Evolutionary conservation across 768 basidiomycete species (phyloP).

Genomic region (Mycena chlorophos): DNA sequence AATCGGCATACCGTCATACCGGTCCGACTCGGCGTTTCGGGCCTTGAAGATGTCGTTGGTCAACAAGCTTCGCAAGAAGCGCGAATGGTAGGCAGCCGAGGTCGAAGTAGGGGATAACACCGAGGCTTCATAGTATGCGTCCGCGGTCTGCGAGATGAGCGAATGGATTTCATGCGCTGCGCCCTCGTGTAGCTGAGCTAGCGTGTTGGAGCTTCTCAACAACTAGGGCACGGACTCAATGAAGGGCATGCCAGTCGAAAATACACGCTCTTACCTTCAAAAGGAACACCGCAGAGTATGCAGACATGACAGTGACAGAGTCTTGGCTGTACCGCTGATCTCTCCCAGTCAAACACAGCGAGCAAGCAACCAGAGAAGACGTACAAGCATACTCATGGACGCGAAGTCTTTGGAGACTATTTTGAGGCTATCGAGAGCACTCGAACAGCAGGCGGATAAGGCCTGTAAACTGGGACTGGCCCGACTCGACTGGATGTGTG

Average conservation of each 20-base stretch:
- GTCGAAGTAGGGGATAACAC: slow-evolving; percentile 58
- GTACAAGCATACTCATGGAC: slow-evolving; percentile 69
- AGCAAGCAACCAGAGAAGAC: slow-evolving; percentile 24
- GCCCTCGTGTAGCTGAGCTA: slow-evolving; percentile 57
- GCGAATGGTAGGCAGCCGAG: slow-evolving; percentile 74
- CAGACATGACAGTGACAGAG: slow-evolving; percentile 82
- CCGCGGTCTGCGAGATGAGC: slow-evolving; percentile 68
- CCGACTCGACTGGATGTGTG: slow-evolving; percentile 50
- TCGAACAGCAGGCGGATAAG: slow-evolving; percentile 68
- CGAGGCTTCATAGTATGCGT: slow-evolving; percentile 76
- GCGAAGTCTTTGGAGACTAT: slow-evolving; percentile 77
- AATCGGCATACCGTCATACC: slow-evolving; percentile 45
- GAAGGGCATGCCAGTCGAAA: not conserved
- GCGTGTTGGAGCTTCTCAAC: slow-evolving; percentile 61
- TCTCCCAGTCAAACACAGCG: slow-evolving; percentile 10
- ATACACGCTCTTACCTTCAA: slow-evolving; percentile 52
- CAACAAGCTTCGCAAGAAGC: slow-evolving; percentile 73
- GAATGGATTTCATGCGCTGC: slow-evolving; percentile 65
- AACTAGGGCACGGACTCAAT: slow-evolving; percentile 40
- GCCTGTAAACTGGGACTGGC: slow-evolving; percentile 66
- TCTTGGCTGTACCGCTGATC: slow-evolving; percentile 81
- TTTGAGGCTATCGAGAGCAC: slow-evolving; percentile 67
- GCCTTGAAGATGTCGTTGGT: slow-evolving; percentile 60
- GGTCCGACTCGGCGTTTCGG: slow-evolving; percentile 44
- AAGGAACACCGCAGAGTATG: slow-evolving; percentile 80